Evolutionary conservation across 345 rosid genomes (phyloP), one percentile per base, ranked within the genome.

Genomic region (Ailanthus altissimus): DNA sequence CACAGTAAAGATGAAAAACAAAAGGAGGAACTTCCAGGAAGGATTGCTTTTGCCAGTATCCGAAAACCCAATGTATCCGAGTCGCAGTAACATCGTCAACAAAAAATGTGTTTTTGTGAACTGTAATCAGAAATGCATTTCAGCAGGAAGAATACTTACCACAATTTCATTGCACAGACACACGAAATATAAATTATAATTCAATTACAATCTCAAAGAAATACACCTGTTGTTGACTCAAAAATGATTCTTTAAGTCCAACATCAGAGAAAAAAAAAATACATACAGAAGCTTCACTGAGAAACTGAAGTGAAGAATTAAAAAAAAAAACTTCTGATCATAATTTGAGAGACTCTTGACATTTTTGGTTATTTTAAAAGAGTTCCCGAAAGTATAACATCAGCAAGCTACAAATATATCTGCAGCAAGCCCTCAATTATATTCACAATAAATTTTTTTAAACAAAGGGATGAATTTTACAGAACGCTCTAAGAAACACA

Each of bases 31-130:
- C 87, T 85, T 88, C 92, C 93, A 85, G 75, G 91, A 88, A 82
- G 87, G 74, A 77, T 83, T 79, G 76, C 73, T 76, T 72, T 77
- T 70, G 86, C 85, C 83, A 61, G 83, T 65, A 74, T 89, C 88
- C 78, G 72, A 71, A 81, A 75, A 67, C 84, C 84, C 83, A 76
- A 83, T 86, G 86, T 82, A 89, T 85, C 92, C 84, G 79, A 77
- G 83, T 84, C 79, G 89, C 89, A 83, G 88, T 86, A 90, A 90
- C 92, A 90, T 94, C 84, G 82, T 90, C 88, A 82, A 81, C 85
- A 84, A 83, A 88, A n/a, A 85, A 80, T 67, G 72, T 82, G 86
- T 78, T 80, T 84, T 83, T 82, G 86, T 75, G 82, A 89, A 83
- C 90, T 85, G 84, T 85, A 84, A 87, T 84, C 88, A 85, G 76